Percentiles rank a stretch among this genome's conserved stretches.
Conservation (phyloP, 2,329 filamentous ascomycete species). For the Alternaria sp. region DNA sequence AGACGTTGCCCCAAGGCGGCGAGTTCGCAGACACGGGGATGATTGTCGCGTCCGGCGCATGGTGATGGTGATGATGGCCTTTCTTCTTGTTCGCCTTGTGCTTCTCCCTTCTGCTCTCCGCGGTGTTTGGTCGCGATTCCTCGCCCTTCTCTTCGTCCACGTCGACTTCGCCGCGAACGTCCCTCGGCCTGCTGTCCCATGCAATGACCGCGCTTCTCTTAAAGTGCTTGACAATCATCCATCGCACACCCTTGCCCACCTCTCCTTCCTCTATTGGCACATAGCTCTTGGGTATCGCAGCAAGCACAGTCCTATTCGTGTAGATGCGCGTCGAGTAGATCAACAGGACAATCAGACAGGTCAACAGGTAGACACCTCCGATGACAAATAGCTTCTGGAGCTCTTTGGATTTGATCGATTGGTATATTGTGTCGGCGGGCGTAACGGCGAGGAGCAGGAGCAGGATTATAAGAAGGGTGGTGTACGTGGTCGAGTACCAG, state of each 20-base stretch:
- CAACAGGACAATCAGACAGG: slow-evolving; percentile 71
- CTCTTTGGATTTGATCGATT: slow-evolving; percentile 70
- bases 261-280: slow-evolving; percentile 87
- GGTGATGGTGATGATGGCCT: slow-evolving; percentile 25
- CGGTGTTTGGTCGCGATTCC: slow-evolving; percentile 25
- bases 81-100: slow-evolving; percentile 39
- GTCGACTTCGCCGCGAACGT: slow-evolving; percentile 55
- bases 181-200: slow-evolving; percentile 75
- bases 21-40: slow-evolving; percentile 51
- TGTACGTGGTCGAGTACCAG: slow-evolving; percentile 81
- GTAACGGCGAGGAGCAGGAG: slow-evolving; percentile 77
- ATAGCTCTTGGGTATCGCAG: slow-evolving; percentile 84
- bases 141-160: slow-evolving; percentile 23
- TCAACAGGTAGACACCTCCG: slow-evolving; percentile 75
- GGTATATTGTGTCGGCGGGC: slow-evolving; percentile 78
- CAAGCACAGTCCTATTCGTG: slow-evolving; percentile 79
- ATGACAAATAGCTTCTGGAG: slow-evolving; percentile 85
- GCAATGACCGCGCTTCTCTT: slow-evolving; percentile 80
- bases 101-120: slow-evolving; percentile 38
- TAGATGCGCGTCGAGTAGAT: slow-evolving; percentile 87
- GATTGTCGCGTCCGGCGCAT: slow-evolving; percentile 35
- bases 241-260: slow-evolving; percentile 74
- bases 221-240: slow-evolving; percentile 75
- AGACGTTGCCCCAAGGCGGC: slow-evolving; percentile 80
- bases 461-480: slow-evolving; percentile 75